Base-by-base conservation (phyloP, 768 basidiomycete genomes). In the Stropharia rugosoannulata region DNA sequence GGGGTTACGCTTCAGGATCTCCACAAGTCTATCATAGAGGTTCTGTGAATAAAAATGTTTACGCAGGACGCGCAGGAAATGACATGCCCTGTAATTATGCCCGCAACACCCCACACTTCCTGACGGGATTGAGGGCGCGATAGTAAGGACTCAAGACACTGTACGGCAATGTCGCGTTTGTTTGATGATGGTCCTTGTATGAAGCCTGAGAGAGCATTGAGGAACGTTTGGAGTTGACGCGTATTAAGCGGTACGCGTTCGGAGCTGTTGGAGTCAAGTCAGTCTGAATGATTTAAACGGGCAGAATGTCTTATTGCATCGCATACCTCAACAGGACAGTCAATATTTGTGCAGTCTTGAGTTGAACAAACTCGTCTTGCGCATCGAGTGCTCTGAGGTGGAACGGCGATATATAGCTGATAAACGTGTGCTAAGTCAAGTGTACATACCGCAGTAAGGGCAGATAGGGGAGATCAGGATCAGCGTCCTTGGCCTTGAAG, bases 341-440 rank as follows among this genome's bases (percentile, higher is more conserved):
- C 43, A 97, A 75, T 59, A 98, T 89, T 65, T 96, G 90, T 0
- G 89, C 81, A 10, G 89, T 80, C 67, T 95, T 97, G 55, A 98
- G 79, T 65, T 95, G 93, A n/a, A 93, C 87, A 61, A 97, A 98
- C 67, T 98, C 95, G 68, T 98, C 97, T 62, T 87, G 87, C 11
- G 88, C 83, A 38, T 91, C 88, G 45, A 97, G 75, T 35, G 87
- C 84, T 63, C 93, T 96, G 61, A 25, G 51, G 25, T 66, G 19
- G 70, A 58, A 39, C 36, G 25, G 40, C 37, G 5, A 16, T 12
- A 35, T 52, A 42, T 44, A 22, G 41, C 25, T 19, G 45, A 41
- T 49, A 35, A 51, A 40, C 22, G 29, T 4, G 29, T 32, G 29
- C 9, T 32, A 32, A 45, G 29, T 16, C 41, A 22, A 45, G 36